phyloP scores from a whole-genome alignment of 192 early-diverging fungal genomes.

The Gorgonomyces haynaldii region DNA sequence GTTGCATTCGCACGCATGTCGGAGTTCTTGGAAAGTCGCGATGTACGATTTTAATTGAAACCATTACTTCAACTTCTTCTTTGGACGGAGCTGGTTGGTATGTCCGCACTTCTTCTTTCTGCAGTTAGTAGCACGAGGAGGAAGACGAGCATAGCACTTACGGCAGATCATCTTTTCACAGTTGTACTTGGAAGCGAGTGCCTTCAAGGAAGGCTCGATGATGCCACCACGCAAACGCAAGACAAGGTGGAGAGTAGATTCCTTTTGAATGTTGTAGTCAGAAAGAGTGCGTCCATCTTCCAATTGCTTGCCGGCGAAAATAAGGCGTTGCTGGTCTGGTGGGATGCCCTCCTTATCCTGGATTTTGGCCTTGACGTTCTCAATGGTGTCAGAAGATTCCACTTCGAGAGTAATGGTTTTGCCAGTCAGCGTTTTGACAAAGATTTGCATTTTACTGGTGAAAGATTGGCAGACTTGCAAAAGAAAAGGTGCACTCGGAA shows the following conservation, averaged over 20 bases:
- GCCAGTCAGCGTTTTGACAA: conserved; percentile 87
- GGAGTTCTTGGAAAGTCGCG: not conserved
- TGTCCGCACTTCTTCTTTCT: conserved; percentile 99
- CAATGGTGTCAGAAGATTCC: conserved; percentile 84
- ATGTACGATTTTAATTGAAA: not conserved
- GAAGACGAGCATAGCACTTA: conserved; percentile 99
- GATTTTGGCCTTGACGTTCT: conserved; percentile 90
- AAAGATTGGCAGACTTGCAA: no score
- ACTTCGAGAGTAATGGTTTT: conserved; percentile 97
- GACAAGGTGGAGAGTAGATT: conserved; percentile 94
- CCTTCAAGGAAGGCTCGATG: conserved; percentile 98
- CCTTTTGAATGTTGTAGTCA: conserved; percentile 99
- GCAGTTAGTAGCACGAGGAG: conserved; percentile 99
- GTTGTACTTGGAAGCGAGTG: conserved; percentile 98
- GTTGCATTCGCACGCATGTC: conserved; percentile 1
- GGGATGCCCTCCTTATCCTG: conserved; percentile 98
- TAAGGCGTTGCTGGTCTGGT: conserved; percentile 98
- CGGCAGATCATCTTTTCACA: conserved; percentile 99
- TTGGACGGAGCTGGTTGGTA: conserved; percentile 96
- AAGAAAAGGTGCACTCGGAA: no score
- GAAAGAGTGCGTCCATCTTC: conserved; percentile 96
- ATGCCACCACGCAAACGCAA: conserved; percentile 94
- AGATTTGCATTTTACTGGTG: conserved; percentile 51
- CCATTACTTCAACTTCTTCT: conserved; percentile 98
- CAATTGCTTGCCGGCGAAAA: conserved; percentile 99